Conservation (phyloP, 1,139 yeast species). For the Yarrowia galli region DNA sequence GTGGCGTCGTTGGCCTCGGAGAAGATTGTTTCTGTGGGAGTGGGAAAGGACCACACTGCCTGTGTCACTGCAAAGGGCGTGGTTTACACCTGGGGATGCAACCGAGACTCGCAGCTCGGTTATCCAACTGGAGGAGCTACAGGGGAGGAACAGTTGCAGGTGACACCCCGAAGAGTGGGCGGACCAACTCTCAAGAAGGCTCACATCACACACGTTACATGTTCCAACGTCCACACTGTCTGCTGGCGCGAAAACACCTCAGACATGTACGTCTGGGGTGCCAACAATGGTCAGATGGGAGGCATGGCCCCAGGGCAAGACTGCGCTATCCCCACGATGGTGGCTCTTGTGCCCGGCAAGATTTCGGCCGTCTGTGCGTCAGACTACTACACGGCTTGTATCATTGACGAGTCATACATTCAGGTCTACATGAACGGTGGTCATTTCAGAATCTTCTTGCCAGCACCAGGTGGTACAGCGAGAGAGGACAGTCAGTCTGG, state of each 20-base stretch:
- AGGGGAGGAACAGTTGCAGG: constrained; percentile 39
- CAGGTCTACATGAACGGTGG: constrained; percentile 68
- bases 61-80: constrained; percentile 60
- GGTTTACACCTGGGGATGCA: constrained; percentile 81
- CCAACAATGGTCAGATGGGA: constrained; percentile 89
- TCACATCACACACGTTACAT: constrained; percentile 61
- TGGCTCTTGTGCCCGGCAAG: constrained; percentile 51
- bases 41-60: constrained; percentile 73
- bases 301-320: constrained; percentile 17
- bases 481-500: constrained; percentile 14
- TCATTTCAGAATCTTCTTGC: constrained; percentile 58
- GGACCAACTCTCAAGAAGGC: constrained; percentile 56
- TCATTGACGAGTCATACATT: constrained; percentile 65
- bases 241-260: constrained; percentile 58
- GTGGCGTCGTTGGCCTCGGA: constrained; percentile 52
- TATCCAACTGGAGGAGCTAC: constrained; percentile 46
- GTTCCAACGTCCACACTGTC: constrained; percentile 76
- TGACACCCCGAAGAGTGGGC: constrained; percentile 47
- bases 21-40: constrained; percentile 55
- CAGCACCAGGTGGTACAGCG: constrained; percentile 39
- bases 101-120: constrained; percentile 71
- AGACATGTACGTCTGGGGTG: constrained; percentile 75
- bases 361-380: constrained; percentile 68
- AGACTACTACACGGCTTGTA: constrained; percentile 74
- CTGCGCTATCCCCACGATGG: constrained; percentile 26